Base-by-base conservation (phyloP, 2,329 filamentous ascomycete genomes). In the Diaporthe citriasiana region DNA sequence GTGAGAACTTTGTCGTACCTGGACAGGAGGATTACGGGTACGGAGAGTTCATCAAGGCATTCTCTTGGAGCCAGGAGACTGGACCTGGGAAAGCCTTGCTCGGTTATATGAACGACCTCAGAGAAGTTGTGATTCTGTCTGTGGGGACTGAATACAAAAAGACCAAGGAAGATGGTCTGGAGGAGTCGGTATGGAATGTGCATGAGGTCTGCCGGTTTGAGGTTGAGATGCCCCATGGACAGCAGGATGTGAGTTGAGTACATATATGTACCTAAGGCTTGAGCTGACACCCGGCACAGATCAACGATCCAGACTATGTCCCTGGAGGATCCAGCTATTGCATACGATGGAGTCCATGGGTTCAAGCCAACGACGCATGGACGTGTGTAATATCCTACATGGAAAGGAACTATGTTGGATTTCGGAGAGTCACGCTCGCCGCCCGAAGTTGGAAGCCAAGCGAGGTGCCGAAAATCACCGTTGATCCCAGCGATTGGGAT, bases 341-440 rank as follows among this genome's bases (percentile, higher is more conserved):
- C 4, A 77, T 91, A 4, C 86, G 82, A 77, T 91, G 88, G 87
- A 87, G 88, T 38, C 88, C 89, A 0, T 91, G 89, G 89, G 74
- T 85, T 2, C 78, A 81, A 2, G 78, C 77, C 0, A 80, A 79
- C 1, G 81, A 78, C 7, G 81, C 78, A 1, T 81, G 81, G 27
- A 84, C 82, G 0, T 85, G 86, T 25, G 83, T 88, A 1, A 73
- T 91, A 4, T 87, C 88, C 0, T 90, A 89, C 76, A 79, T 88
- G 13, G 82, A 87, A 1, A 83, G 82, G 47, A 87, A 88, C 76
- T 86, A 90, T 73, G 84, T 91, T 57, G 89, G 89, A 1, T 91
- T 91, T 76, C 85, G 89, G 25, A 83, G 83, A 53, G 76, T 91
- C 59, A 85, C 85, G 0, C 78, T 90, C 25, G 75, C 80, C 1